phyloP scores from a whole-genome alignment of 768 basidiomycete genomes.

The Sistotremastrum niveocremeum region DNA sequence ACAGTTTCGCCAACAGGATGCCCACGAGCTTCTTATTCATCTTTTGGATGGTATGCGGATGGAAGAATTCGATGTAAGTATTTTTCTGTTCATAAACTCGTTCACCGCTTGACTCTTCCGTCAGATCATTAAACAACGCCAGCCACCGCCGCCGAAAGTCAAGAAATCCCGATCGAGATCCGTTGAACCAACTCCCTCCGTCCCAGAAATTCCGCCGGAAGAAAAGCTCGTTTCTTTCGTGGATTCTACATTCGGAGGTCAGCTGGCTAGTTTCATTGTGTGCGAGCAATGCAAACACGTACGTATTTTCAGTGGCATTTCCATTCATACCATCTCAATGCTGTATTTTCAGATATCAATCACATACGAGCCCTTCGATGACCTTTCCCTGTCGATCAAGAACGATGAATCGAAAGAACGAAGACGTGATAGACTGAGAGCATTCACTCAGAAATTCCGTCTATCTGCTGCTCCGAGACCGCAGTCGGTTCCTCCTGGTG shows the following conservation, averaged over 20 bases:
- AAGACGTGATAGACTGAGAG: slow-evolving; percentile 67
- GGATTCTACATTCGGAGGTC: slow-evolving; percentile 85
- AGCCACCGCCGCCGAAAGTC: slow-evolving; percentile 25
- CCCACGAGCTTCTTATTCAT: slow-evolving; percentile 85
- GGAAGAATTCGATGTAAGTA: slow-evolving; percentile 80
- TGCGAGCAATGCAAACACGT: slow-evolving; percentile 92
- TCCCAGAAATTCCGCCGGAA: slow-evolving; percentile 21
- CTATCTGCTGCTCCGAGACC: slow-evolving; percentile 19
- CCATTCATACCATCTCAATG: background rate
- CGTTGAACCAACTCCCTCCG: background rate
- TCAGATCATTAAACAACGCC: slow-evolving; percentile 72
- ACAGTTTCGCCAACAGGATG: slow-evolving; percentile 83
- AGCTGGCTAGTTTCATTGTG: slow-evolving; percentile 80
- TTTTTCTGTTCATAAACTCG: background rate
- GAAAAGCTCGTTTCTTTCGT: slow-evolving; percentile 56
- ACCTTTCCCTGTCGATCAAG: slow-evolving; percentile 82
- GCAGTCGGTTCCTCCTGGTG: slow-evolving; percentile 16
- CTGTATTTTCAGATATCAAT: slow-evolving; percentile 37
- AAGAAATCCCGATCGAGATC: too few relatives aligned
- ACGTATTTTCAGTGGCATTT: slow-evolving; percentile 7
- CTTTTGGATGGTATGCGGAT: slow-evolving; percentile 85
- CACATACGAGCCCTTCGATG: slow-evolving; percentile 88
- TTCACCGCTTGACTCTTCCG: background rate
- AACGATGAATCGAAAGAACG: slow-evolving; percentile 63
- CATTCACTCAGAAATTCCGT: slow-evolving; percentile 51